Evolutionary conservation across 1,284 basidiomycete genomes (phyloP).

Genomic region (Heterobasidion occidentale): DNA sequence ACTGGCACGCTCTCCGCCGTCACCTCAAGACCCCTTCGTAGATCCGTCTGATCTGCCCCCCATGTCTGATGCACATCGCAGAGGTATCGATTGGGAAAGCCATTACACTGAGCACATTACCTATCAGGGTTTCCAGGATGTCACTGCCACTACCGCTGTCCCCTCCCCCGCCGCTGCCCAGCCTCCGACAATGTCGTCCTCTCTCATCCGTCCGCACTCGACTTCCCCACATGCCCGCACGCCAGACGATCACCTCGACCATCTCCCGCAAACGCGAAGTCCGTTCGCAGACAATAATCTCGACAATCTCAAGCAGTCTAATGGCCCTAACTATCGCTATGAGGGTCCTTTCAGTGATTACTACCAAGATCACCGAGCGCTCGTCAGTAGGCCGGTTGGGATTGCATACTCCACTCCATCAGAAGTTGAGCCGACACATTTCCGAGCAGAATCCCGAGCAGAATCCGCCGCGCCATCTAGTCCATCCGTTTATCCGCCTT

Average conservation of each 20-base stretch:
- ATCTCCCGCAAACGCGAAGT: not conserved
- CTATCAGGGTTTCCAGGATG: no score
- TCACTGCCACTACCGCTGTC: no score
- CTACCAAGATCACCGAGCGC: not conserved
- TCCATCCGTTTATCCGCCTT: slow-evolving; percentile 53
- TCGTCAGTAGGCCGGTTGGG: not conserved
- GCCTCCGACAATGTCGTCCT: no score
- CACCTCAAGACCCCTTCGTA: slow-evolving; percentile 20
- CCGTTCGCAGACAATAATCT: not conserved
- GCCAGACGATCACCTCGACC: not conserved
- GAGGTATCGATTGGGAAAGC: not conserved
- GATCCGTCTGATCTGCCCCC: slow-evolving; percentile 15
- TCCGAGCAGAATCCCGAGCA: not conserved
- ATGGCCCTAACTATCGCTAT: slow-evolving; percentile 3
- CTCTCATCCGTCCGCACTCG: no score
- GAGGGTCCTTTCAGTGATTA: slow-evolving; percentile 16
- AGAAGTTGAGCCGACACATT: not conserved
- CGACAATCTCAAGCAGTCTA: not conserved
- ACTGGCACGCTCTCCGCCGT: slow-evolving; percentile 29
- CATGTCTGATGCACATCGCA: not conserved
- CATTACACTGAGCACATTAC: not conserved
- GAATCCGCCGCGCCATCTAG: slow-evolving; percentile 30
- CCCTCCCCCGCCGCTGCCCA: no score
- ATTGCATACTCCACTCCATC: not conserved
- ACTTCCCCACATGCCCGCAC: no score